Evolutionary conservation across 345 rosid species (phyloP).

Genomic region (Lumnitzera littorea): DNA sequence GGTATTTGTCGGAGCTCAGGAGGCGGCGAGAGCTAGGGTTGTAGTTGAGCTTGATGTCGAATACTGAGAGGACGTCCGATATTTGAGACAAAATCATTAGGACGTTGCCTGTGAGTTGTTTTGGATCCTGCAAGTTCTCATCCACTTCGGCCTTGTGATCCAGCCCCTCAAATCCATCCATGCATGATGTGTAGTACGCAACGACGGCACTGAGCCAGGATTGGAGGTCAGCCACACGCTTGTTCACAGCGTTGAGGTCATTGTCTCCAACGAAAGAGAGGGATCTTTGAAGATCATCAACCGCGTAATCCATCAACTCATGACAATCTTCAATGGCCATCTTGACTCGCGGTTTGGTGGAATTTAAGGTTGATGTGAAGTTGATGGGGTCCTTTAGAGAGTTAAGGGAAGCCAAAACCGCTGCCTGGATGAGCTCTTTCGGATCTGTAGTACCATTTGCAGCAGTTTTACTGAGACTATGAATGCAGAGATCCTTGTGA

Average conservation of each 20-base stretch:
- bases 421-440: constrained; percentile 36
- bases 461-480: constrained; percentile 25
- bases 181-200: constrained; percentile 47
- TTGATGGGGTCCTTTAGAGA: constrained; percentile 28
- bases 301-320: constrained; percentile 22
- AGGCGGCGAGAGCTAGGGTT: constrained; percentile 30
- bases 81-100: constrained; percentile 40
- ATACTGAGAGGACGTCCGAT: constrained; percentile 22
- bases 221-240: constrained; percentile 17
- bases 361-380: constrained; percentile 21
- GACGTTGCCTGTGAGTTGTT: constrained; percentile 41
- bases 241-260: constrained; percentile 6
- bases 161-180: constrained; percentile 30
- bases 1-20: constrained; percentile 26
- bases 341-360: constrained; percentile 7
- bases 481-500: constrained; percentile 41
- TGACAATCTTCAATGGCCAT: constrained; percentile 36
- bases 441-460: constrained; percentile 31
- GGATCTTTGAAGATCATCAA: constrained; percentile 24
- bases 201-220: constrained; percentile 54
- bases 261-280: constrained; percentile 16
- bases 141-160: constrained; percentile 13
- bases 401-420: constrained; percentile 28
- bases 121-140: constrained; percentile 23
- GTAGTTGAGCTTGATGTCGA: constrained; percentile 20